phyloP scores from a whole-genome alignment of 2,329 filamentous ascomycete genomes.

The Paecilomyces formosus region DNA sequence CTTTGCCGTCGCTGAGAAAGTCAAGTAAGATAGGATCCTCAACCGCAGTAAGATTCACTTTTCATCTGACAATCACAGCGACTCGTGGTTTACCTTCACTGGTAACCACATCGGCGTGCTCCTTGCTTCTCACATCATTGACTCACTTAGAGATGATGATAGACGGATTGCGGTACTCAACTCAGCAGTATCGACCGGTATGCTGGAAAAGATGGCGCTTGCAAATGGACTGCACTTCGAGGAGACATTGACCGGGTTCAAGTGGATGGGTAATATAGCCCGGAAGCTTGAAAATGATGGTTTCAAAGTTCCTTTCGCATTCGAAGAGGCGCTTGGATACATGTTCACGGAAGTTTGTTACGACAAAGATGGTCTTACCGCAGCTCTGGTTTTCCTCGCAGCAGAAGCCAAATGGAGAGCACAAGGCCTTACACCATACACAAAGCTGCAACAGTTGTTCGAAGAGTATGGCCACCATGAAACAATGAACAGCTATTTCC shows the following conservation, averaged over 20 bases:
- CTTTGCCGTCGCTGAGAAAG: constrained; percentile 54
- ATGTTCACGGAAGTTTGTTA: constrained; percentile 57
- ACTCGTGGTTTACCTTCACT: constrained; percentile 53
- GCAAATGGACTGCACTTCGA: constrained; percentile 50
- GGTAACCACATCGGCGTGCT: constrained; percentile 60
- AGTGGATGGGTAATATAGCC: constrained; percentile 59
- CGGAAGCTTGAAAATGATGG: constrained; percentile 43
- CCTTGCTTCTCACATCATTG: constrained; percentile 50
- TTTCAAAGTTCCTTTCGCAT: constrained; percentile 50
- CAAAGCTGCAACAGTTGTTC: constrained; percentile 52
- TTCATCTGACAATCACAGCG: constrained; percentile 19
- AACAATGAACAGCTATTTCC: constrained; percentile 57
- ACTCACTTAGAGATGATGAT: constrained; percentile 30
- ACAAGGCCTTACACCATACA: constrained; percentile 49
- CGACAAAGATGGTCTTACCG: constrained; percentile 59
- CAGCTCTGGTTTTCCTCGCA: constrained; percentile 52
- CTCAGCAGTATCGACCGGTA: constrained; percentile 58
- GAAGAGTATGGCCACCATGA: constrained; percentile 53
- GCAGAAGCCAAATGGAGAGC: constrained; percentile 45
- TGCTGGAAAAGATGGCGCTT: constrained; percentile 51
- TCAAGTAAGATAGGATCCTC: constrained; percentile 27
- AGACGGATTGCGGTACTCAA: constrained; percentile 49
- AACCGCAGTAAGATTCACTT: not conserved
- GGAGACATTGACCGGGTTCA: constrained; percentile 60
- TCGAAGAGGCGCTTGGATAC: constrained; percentile 60